Evolutionary conservation across 2,329 filamentous ascomycete genomes (phyloP).

Genomic region (Colletotrichum sp.): DNA sequence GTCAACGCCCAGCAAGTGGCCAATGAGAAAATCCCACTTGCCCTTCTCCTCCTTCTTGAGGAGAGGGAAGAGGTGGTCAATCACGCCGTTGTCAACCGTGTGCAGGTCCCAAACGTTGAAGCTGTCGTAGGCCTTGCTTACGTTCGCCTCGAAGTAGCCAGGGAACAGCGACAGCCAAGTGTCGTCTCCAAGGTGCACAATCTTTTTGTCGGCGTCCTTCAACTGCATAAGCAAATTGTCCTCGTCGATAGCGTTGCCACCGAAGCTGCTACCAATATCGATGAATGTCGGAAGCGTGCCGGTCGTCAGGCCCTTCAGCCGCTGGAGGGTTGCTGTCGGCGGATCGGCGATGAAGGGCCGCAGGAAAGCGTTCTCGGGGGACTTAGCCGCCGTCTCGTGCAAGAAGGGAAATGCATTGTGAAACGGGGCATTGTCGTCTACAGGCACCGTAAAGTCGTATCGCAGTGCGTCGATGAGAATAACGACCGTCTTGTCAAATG

Average conservation of each 20-base stretch:
- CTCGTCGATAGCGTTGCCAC: conserved; percentile 93
- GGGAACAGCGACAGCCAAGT: conserved; percentile 96
- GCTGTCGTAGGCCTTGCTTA: conserved; percentile 91
- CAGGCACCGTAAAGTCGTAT: conserved; percentile 95
- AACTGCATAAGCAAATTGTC: conserved; percentile 77
- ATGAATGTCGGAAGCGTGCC: conserved; percentile 95
- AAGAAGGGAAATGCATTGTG: conserved; percentile 89
- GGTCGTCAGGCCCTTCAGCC: conserved; percentile 92
- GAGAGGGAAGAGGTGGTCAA: conserved; percentile 87
- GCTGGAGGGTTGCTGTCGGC: conserved; percentile 89
- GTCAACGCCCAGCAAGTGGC: conserved; percentile 93
- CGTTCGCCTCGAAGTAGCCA: conserved; percentile 85
- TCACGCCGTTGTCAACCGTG: conserved; percentile 94
- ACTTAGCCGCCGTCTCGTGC: conserved; percentile 77
- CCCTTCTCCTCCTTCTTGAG: conserved; percentile 67
- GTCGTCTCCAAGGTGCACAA: conserved; percentile 96
- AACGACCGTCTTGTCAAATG: conserved; percentile 89
- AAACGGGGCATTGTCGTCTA: conserved; percentile 64
- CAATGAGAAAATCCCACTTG: conserved; percentile 94
- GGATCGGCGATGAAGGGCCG: conserved; percentile 97
- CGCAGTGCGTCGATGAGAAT: conserved; percentile 91
- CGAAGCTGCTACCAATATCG: conserved; percentile 93
- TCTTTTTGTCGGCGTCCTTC: conserved; percentile 68
- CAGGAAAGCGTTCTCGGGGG: conserved; percentile 84
- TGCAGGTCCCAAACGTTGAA: conserved; percentile 99